Evolutionary conservation across 2,329 filamentous ascomycete species (phyloP), one percentile per base, ranked within the genome.

Genomic region (Fusarium subtropicale): DNA sequence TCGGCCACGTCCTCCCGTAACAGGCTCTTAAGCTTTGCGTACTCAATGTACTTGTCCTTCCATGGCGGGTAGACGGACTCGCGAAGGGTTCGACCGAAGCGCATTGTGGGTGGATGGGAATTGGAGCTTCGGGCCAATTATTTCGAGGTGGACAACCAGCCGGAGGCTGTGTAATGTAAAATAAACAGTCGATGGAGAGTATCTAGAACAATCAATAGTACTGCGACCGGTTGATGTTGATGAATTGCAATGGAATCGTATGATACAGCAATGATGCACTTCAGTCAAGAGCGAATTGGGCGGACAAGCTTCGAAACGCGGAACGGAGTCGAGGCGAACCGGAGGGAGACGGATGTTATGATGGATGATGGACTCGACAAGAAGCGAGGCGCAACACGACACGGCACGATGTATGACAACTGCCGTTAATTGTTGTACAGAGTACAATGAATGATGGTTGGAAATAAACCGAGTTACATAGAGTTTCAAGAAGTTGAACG

Each of bases 31-130:
- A 99, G 90, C 86, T 95, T 97, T 74, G 87, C 84, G 81, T 99
- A 99, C 83, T 98, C 94, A 77, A 99, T 93, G 84, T 99, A 98
- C 76, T 97, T 88, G 78, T 91, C 92, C 80, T 91, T 92, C 95
- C 95, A 99, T 77, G 94, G 93, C 73, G 87, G 82, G 79, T 98
- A 96, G 74, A 92, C 85, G 63, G 92, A 90, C 75, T 89, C 88
- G 75, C 90, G 89, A 64, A 99, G 87, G 53, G 93, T 97, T 83
- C 90, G 93, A 68, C 95, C 95, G 84, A 97, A 99, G 75, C 93
- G 92, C 96, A 99, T 98, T 51, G 53, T 67, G 60, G 30, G 39
- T 36, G 26, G 52, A 47, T 28, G 34, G 48, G n/a, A 41, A 41
- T 48, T 55, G 39, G 52, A 54, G 47, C 39, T 60, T 57, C 36